Evolutionary conservation across 73 alveolate genomes (phyloP).

Genomic region (Tetrahymena thermophila): DNA sequence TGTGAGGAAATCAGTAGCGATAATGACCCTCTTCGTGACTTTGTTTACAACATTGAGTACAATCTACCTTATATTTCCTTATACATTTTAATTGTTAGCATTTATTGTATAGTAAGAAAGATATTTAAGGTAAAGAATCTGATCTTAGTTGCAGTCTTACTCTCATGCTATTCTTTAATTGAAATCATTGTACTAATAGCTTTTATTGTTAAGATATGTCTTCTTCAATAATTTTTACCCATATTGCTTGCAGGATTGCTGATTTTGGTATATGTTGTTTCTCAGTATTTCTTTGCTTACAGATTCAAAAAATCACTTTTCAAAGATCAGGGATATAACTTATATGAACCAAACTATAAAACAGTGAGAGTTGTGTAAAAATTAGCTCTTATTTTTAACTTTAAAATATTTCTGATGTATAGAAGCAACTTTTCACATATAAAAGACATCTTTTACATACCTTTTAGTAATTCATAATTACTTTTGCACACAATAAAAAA

Average conservation of each 20-base stretch:
- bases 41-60: background rate
- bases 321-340: background rate
- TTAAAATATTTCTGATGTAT: background rate
- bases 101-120: background rate
- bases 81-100: background rate
- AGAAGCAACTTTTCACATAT: background rate
- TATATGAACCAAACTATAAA: background rate
- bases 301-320: background rate
- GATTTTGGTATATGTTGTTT: background rate
- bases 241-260: background rate
- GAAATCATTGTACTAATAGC: background rate
- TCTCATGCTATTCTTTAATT: background rate
- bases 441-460: background rate
- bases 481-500: background rate
- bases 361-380: background rate
- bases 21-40: background rate
- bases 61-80: background rate
- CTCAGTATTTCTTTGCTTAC: background rate
- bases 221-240: background rate
- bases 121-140: background rate
- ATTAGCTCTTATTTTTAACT: background rate
- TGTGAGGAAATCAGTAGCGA: background rate
- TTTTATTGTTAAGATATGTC: background rate
- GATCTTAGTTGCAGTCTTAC: background rate
- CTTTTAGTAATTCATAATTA: background rate